Base-by-base conservation (phyloP, 2,329 filamentous ascomycete species). In the Neophaeococcomyces aloes region DNA sequence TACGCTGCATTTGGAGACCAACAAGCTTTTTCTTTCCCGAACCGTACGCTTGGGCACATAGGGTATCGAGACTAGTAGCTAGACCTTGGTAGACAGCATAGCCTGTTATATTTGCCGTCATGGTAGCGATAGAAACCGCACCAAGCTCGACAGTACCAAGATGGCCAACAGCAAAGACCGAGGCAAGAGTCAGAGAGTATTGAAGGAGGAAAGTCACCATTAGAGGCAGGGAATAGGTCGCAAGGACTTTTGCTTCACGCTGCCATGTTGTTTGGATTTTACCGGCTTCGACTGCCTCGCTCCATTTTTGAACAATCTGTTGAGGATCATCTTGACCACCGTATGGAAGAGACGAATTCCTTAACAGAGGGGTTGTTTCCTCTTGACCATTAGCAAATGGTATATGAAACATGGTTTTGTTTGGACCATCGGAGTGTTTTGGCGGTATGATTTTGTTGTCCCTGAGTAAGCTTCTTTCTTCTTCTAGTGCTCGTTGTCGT, bases 41-140 rank as follows among this genome's bases (percentile, higher is more conserved):
- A 2, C 91, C 89, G 59, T 93, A 96, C 0, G 91, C 89, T 63
- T 96, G 89, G 0, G 89, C 78, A 61, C 89, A 95, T 2, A 96
- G 77, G 0, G 89, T 96, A 63, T 96, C 89, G 29, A 96, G 70
- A 51, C 82, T 86, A 3, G 89, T 96, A 1, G 87, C 82, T 11
- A 96, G 72, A 7, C 53, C 53, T 58, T 87, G 83, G 58, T 85
- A 83, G 13, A 85, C 78, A 0, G 81, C 82, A 56, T 83, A 81
- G 46, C 82, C 85, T 11, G 76, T 83, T 53, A 91, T 88, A 51
- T 79, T 86, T 21, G 81, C 81, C 2, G 82, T 85, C 84, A 89
- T 89, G 56, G 79, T 79, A 4, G 78, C 79, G 49, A 84, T 62
- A 57, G 74, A 79, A 29, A 83, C 77, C 0, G 79, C 79, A 3